phyloP scores from a whole-genome alignment of 805 yeast species.

The Pichia scutulata region DNA sequence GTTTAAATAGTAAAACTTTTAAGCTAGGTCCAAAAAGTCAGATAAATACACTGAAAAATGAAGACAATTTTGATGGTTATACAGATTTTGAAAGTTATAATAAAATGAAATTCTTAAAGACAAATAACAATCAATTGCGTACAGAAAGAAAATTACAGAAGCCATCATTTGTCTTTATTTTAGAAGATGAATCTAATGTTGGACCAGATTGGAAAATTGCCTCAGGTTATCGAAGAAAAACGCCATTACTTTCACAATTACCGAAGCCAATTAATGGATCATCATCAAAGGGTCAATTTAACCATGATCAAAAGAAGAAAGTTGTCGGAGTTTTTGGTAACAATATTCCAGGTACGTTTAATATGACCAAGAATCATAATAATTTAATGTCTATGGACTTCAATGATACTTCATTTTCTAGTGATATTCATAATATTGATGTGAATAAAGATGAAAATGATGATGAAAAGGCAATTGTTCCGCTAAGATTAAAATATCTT shows the following conservation, averaged over 20 bases:
- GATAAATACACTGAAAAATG: not conserved
- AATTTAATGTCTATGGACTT: not conserved
- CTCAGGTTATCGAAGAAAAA: slow-evolving; percentile 34
- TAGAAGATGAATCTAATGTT: slow-evolving; percentile 35
- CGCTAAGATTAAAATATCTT: slow-evolving; percentile 44
- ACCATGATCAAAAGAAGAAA: slow-evolving; percentile 2
- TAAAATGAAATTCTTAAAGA: slow-evolving; percentile 5
- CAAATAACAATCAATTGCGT: not conserved
- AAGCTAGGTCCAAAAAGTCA: no score
- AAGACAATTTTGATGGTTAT: not conserved
- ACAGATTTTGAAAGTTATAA: slow-evolving; percentile 21
- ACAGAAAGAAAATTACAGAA: not conserved
- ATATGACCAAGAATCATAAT: not conserved
- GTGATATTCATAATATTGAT: not conserved
- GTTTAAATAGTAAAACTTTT: not conserved
- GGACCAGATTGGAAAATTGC: slow-evolving; percentile 48
- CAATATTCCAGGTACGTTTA: slow-evolving; percentile 15
- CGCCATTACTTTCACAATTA: slow-evolving; percentile 36
- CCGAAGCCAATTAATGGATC: slow-evolving; percentile 15
- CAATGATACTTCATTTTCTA: not conserved
- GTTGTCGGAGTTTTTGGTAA: slow-evolving; percentile 16
- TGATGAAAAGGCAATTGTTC: slow-evolving; percentile 36
- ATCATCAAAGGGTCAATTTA: slow-evolving; percentile 9
- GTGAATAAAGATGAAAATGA: not conserved
- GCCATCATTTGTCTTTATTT: slow-evolving; percentile 23